Evolutionary conservation across 441 rosid genomes (phyloP), one percentile per base, ranked within the genome.

Genomic region (Cnidoscolus chayamansa): DNA sequence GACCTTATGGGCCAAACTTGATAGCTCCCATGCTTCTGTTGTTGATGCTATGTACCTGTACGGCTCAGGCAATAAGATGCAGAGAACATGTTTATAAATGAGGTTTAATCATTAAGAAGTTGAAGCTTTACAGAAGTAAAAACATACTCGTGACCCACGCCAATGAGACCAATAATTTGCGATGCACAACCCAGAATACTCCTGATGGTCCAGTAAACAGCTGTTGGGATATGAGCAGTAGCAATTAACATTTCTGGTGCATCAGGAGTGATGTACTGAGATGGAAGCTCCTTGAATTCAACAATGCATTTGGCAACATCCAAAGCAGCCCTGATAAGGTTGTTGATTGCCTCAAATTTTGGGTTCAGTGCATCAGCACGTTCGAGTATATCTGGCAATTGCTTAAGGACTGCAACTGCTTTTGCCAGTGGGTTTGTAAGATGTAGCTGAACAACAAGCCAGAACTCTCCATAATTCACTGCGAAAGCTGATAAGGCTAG

Each of bases 151-250:
- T 84, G 84, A 13, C 90, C 89, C 80, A 84, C 81, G 73, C 89
- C 82, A 67, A 90, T 82, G 63, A 90, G 82, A 77, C 88, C 81
- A 17, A 78, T 65, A 50, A 94, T 81, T 78, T 89, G 96, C 40
- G 89, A 74, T 32, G 92, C 82, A 74, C 96, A 90, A 71, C 88
- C 90, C 71, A 90, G 80, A 9, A 87, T 79, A 73, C 88, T 83
- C 78, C 96, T 83, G 75, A 90, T 85, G 53, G 95, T 89, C 97
- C 93, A 92, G 72, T 90, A 90, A 63, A 89, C 92, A 40, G 92
- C 91, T 30, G 79, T 76, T 7, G 98, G 97, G 73, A 94, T 84
- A 30, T 75, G 83, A 31, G 86, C 75, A 51, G 77, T 78, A 76
- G 90, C 90, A 25, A 68, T 62, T 0, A 86, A 57, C 48, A 90